A percentile compares a stretch with the other conserved stretches of the same genome.
Conservation (phyloP, 2,329 filamentous ascomycete genomes). For the Pseudocercospora macadamiae region DNA sequence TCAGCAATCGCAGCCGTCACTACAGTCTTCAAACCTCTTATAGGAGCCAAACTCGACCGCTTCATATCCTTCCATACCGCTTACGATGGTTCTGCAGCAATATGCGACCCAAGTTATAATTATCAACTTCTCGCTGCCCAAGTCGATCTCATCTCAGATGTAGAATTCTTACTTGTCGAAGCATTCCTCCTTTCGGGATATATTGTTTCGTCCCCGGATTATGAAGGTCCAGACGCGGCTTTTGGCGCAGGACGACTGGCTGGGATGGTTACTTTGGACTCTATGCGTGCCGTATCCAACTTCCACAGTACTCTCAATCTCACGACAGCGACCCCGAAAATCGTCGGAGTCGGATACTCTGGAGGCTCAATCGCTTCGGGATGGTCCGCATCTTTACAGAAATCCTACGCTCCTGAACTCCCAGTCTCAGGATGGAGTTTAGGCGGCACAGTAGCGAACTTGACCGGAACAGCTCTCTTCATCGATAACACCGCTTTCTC, state of each 20-base stretch:
- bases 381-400: constrained; percentile 56
- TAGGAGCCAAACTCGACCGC: constrained; percentile 26
- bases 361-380: constrained; percentile 56
- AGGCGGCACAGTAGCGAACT: constrained; percentile 53
- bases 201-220: constrained; percentile 46
- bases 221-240: constrained; percentile 40
- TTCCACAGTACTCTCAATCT: constrained; percentile 33
- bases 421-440: constrained; percentile 52
- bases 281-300: constrained; percentile 45
- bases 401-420: constrained; percentile 57
- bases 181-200: constrained; percentile 28
- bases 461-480: constrained; percentile 32
- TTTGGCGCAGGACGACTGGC: constrained; percentile 41
- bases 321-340: constrained; percentile 26
- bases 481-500: constrained; percentile 32
- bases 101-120: constrained; percentile 46
- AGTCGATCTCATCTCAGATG: constrained; percentile 25
- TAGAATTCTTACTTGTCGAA: constrained; percentile 30
- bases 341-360: constrained; percentile 59
- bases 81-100: constrained; percentile 41
- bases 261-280: constrained; percentile 49
- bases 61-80: constrained; percentile 37
- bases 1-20: constrained; percentile 33
- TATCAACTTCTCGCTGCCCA: constrained; percentile 30
- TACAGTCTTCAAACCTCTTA: constrained; percentile 33